Percentiles rank a stretch among this genome's conserved stretches.
Evolutionary conservation across 169 alveolate species (phyloP).

Genomic region (Eimeria necatrix): DNA sequence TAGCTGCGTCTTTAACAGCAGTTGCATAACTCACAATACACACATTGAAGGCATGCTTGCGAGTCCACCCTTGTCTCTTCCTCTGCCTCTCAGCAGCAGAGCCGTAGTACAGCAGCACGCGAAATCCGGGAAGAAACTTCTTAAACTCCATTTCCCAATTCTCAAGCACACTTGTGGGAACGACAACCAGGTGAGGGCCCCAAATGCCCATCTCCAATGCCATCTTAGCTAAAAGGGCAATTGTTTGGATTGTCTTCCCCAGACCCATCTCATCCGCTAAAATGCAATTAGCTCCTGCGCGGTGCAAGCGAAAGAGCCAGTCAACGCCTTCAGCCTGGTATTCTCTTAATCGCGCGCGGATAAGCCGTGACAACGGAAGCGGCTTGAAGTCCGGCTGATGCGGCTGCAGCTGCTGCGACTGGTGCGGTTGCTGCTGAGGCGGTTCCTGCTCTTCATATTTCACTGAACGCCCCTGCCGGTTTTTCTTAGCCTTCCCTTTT

Average conservation of each 20-base stretch:
- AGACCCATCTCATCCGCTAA: slow-evolving; percentile 99
- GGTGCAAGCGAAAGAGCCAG: slow-evolving; percentile 98
- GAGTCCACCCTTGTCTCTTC: slow-evolving; percentile 84
- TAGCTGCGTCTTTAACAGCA: slow-evolving; percentile 96
- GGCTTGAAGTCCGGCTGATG: slow-evolving; percentile 83
- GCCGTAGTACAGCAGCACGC: slow-evolving; percentile 97
- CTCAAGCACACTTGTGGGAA: slow-evolving; percentile 98
- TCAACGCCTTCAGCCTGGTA: slow-evolving; percentile 97
- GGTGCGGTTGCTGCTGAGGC: slow-evolving; percentile 83
- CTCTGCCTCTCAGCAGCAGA: slow-evolving; percentile 90
- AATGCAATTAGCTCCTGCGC: slow-evolving; percentile 97
- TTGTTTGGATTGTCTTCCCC: slow-evolving; percentile 99
- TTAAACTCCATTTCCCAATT: slow-evolving; percentile 99
- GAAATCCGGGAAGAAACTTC: slow-evolving; percentile 98
- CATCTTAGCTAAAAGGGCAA: slow-evolving; percentile 97
- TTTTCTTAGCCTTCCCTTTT: slow-evolving; percentile 40
- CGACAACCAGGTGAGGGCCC: slow-evolving; percentile 99
- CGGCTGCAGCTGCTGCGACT: slow-evolving; percentile 84
- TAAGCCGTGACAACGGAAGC: slow-evolving; percentile 92
- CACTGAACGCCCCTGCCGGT: not conserved
- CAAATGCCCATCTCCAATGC: slow-evolving; percentile 97
- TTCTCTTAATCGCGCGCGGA: slow-evolving; percentile 95
- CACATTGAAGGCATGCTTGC: slow-evolving; percentile 95
- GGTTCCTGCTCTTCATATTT: slow-evolving; percentile 81
- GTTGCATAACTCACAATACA: slow-evolving; percentile 98